Base-by-base conservation (phyloP, 2,329 filamentous ascomycete species). In the Stachybotrys chartarum region DNA sequence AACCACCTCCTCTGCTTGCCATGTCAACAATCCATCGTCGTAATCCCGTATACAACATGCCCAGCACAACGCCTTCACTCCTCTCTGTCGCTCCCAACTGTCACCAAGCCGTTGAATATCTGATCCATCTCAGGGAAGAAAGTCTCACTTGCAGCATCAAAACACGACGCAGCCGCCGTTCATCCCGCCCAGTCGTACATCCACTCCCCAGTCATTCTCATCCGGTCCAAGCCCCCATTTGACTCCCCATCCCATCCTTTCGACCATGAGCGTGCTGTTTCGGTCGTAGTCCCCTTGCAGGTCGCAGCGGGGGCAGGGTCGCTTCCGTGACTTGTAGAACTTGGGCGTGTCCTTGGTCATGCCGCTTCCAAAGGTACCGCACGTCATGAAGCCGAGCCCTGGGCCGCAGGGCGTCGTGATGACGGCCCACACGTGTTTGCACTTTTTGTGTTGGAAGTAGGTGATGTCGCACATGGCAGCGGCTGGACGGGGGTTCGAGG, bases 341-440 rank as follows among this genome's bases (percentile, higher is more conserved):
- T 63, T 62, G 1, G 74, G 73, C 30, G 66, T 58, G 18, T 67
- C 63, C 57, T 75, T 72, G 52, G 72, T 62, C 35, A 64, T 62
- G 53, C 72, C 71, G 59, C 72, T 69, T 54, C 68, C 65, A 59
- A 82, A 78, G 44, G 55, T 58, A 0, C 67, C 62, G 66, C 81
- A 84, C 31, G 68, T 77, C 56, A 65, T 67, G 68, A 83, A 82
- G 57, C 80, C 78, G 66, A 72, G 72, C 12, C 75, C 75, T 0
- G 77, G 77, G 5, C 62, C 70, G 68, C 81, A 84, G 6, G 77
- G 74, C 49, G 67, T 58, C 4, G 65, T 66, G 61, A 83, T 72
- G 57, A 74, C 64, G 47, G 78, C 72, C 80, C 80, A 84, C 60
- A 71, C 73, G 70, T 82, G 80, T 11, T 70, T 68, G 73, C 80